Base-by-base conservation (phyloP, 2,329 filamentous ascomycete species). In the Colletotrichum spinosum region DNA sequence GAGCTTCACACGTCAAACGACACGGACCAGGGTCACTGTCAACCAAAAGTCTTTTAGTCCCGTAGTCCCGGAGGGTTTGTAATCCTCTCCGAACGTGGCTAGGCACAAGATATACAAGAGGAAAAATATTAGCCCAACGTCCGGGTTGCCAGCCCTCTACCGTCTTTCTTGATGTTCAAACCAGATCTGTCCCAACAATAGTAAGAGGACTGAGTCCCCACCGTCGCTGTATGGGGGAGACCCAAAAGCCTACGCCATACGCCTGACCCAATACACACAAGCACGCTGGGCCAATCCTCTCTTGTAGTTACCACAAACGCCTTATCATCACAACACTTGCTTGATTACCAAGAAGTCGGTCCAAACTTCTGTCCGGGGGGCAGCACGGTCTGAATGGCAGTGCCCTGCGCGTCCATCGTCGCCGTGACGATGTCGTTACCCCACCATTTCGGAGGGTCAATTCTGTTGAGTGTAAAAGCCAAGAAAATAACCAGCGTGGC, bases 401-500 rank as follows among this genome's bases (percentile, higher is more conserved):
- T 85, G 10, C 84, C 85, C 70, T 83, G 73, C 11, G 81, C 83
- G 70, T 92, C 90, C 84, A 90, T 82, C 1, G 90, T 92, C 34
- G 83, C 77, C 8, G 75, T 76, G 3, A 89, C 84, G 2, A 89
- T 78, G 0, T 78, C 76, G 61, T 90, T 92, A 7, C 90, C 89
- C 90, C 90, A 92, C 90, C 91, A 93, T 12, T 77, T 75, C 0
- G 90, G 90, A 59, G 90, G 83, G 35, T 83, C 77, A 45, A 89
- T 84, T n/a, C 84, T 78, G 25, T 88, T 85, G 69, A 93, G 77
- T 1, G 88, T 88, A 67, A 93, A 87, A 0, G 87, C 85, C 67
- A 93, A 87, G 79, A 93, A 92, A 69, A 92, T 88, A 66, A 91
- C 77, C 48, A 93, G 82, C 2, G 90, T 92, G 15, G 82, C 83